Evolutionary conservation across 1,139 yeast genomes (phyloP), one percentile per base, ranked within the genome.

Genomic region (Meyerozyma sp.): DNA sequence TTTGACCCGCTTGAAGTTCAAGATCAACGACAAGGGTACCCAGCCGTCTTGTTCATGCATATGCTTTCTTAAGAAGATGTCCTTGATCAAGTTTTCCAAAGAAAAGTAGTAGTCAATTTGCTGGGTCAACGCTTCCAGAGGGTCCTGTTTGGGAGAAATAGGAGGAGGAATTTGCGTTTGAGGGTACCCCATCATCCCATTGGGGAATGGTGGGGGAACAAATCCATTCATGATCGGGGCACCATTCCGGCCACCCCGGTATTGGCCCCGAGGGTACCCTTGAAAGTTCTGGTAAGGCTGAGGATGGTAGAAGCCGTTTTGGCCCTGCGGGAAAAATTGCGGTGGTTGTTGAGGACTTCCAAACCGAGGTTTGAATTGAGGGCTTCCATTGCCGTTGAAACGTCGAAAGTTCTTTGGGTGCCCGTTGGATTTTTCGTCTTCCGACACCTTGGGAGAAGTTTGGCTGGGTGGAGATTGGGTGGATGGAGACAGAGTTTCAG

Each of bases 51-150:
- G 44, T 40, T 72, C 66, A 64, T 84, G 82, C 95, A 89, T 88
- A 57, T 84, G 87, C 54, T 80, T 79, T 62, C 96, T 79, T 60
- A 89, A 71, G 61, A 66, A 88, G 46, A 85, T 69, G 63, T 89
- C 96, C 66, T 87, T 85, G 55, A 87, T 75, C 63, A 93, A 75
- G 66, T 93, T 93, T 56, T 90, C 96, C 44, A 84, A 75, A 25
- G 94, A 84, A 65, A 93, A 85, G 65, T 93, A 93, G 70, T 91
- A 93, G 60, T 88, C 93, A 46, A 90, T 70, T 71, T 90, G 97
- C 54, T 77, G 78, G 25, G 73, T 73, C 59, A 69, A 72, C 39
- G 77, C 77, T 52, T 66, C 64, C 49, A 62, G 64, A 32, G 77
- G 78, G 49, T 71, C 72, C 55, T 71, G 77, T 55, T 71, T 67